These are phyloP conservation scores for Xylaria telfairii DNA, from an alignment of 495 filamentous ascomycete species.

Conservation along the genomic window DNA sequence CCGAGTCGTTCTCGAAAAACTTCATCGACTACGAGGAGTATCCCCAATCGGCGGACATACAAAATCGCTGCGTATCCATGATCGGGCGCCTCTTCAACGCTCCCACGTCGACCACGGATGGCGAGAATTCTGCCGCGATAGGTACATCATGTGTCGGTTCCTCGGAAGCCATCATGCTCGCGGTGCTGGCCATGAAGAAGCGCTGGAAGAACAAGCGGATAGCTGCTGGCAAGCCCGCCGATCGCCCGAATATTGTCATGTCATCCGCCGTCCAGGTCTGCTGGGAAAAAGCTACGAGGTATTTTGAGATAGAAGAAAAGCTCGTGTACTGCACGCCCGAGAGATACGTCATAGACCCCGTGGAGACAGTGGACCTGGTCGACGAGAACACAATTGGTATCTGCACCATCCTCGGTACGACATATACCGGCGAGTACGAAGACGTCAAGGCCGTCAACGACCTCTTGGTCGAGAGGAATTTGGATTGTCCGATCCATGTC, in stretches of 20 bases:
- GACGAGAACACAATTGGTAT: slow-evolving; percentile 98
- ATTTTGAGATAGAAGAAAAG: slow-evolving; percentile 92
- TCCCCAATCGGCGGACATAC: slow-evolving; percentile 85
- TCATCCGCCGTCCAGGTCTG: slow-evolving; percentile 91
- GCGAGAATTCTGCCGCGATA: slow-evolving; percentile 64
- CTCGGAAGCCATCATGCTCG: slow-evolving; percentile 91
- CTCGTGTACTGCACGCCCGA: slow-evolving; percentile 82
- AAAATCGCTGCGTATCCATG: slow-evolving; percentile 92
- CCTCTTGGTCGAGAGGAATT: slow-evolving; percentile 68
- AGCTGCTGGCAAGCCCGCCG: slow-evolving; percentile 74
- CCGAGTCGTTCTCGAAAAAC: slow-evolving; percentile 86
- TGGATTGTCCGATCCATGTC: slow-evolving; percentile 87
- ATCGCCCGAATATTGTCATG: slow-evolving; percentile 89
- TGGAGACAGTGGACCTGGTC: slow-evolving; percentile 78
- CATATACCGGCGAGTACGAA: slow-evolving; percentile 96
- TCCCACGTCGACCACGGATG: slow-evolving; percentile 48
- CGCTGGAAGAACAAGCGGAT: slow-evolving; percentile 86
- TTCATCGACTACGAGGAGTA: slow-evolving; percentile 96
- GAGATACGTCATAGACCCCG: slow-evolving; percentile 86
- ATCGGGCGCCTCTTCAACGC: slow-evolving; percentile 87
- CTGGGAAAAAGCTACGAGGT: slow-evolving; percentile 95
- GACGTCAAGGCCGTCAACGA: slow-evolving; percentile 91
- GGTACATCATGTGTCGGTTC: slow-evolving; percentile 87
- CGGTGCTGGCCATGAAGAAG: slow-evolving; percentile 91
- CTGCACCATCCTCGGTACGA: slow-evolving; percentile 86